Base-by-base conservation (phyloP, 768 basidiomycete species). In the Kwoniella sp. region DNA sequence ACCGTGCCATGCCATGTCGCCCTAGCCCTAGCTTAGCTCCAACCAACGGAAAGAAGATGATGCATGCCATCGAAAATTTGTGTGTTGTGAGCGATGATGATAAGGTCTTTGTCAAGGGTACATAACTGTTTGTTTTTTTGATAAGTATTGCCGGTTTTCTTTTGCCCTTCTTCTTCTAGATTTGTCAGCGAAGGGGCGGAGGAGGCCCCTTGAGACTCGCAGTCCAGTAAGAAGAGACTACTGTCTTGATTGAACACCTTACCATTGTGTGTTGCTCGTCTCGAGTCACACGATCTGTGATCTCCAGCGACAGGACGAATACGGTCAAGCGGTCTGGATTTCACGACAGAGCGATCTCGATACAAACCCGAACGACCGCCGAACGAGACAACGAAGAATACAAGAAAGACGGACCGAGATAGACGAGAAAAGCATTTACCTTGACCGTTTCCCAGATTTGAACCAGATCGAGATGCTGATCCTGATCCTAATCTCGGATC, bases 11-110 rank as follows among this genome's bases (percentile, higher is more conserved):
- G n/a, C n/a, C n/a, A n/a, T n/a, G n/a, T n/a, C n/a, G n/a, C n/a
- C n/a, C n/a, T n/a, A n/a, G n/a, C n/a, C n/a, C n/a, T n/a, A n/a
- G n/a, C n/a, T n/a, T n/a, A n/a, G n/a, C n/a, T n/a, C 56, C 56
- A 58, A 46, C 17, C 40, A 44, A 3, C 40, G 40, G 67, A 58
- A 68, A 63, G 62, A 68, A 63, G 62, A 59, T 58, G 67, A 68
- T 68, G 67, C 67, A 68, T 68, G 67, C 67, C 67, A 68, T 58
- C 55, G 64, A 57, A 26, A 15, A 37, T 37, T 36, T 17, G 25
- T 49, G 44, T 29, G 49, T 49, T 49, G 5, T 49, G 40, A 44
- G 40, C 40, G 40, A 44, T 44, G 40, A 44, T 44, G 17, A 44
- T 6, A 15, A 13, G 33, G 33, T 33, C 17, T 44, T 44, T 9